These are phyloP conservation scores for Suillus clintonianus DNA, from an alignment of 768 basidiomycete genomes.

Conservation along the genomic window DNA sequence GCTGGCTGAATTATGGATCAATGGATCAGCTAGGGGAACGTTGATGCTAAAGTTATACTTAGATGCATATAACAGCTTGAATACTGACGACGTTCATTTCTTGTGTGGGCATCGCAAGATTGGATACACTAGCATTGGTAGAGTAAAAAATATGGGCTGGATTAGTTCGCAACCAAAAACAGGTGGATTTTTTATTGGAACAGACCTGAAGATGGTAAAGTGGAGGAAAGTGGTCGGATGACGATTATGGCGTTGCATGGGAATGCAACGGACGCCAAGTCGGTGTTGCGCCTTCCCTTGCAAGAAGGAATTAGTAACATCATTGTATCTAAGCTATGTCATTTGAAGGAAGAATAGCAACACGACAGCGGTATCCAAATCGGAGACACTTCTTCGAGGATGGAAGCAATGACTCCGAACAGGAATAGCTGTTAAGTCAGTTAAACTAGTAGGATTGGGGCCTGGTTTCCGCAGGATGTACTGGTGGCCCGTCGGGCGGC, in stretches of 20 bases:
- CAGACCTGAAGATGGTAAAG: not conserved
- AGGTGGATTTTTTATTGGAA: not conserved
- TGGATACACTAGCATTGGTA: not conserved
- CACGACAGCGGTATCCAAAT: not conserved
- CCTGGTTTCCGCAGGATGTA: not conserved
- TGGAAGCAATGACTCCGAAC: not conserved
- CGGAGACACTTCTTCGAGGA: not conserved
- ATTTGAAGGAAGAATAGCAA: not conserved
- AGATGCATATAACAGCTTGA: not conserved
- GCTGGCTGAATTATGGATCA: not conserved
- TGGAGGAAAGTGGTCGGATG: not conserved
- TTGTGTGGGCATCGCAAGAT: not conserved
- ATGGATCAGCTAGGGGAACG: not conserved
- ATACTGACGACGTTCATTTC: not conserved
- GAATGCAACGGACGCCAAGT: not conserved
- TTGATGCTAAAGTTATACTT: not conserved
- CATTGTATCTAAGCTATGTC: not conserved
- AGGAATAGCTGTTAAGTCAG: not conserved
- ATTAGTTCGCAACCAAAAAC: not conserved
- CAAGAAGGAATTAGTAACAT: not conserved
- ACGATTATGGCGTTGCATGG: not conserved
- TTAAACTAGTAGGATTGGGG: not conserved
- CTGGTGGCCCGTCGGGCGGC: not conserved
- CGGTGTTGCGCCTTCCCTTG: not conserved
- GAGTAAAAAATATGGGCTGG: not conserved